A percentile compares a stretch with the other conserved stretches of the same genome.
Evolutionary conservation across 1,284 basidiomycete genomes (phyloP).

Genomic region (Sanguinoderma infundibulare): DNA sequence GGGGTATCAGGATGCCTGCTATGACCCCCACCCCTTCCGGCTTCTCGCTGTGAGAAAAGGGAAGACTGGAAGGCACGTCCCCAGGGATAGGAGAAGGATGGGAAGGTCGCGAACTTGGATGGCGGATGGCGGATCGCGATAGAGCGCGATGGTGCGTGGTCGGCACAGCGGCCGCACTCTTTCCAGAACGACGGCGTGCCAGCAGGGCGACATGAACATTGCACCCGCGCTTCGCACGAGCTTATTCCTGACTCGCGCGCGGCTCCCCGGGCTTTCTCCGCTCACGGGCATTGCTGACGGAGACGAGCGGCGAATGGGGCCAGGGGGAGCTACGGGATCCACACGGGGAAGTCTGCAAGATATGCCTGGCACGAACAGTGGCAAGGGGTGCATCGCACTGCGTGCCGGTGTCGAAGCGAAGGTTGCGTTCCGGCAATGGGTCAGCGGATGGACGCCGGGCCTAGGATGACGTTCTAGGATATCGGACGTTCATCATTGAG

Average conservation of each 20-base stretch:
- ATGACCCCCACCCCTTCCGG: not conserved
- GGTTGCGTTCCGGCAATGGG: constrained; percentile 8
- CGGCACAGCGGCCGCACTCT: not conserved
- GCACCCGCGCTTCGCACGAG: constrained; percentile 22
- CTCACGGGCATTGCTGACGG: not conserved
- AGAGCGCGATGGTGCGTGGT: not conserved
- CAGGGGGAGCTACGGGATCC: not conserved
- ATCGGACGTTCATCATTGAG: constrained; percentile 11
- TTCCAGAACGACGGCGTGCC: not conserved
- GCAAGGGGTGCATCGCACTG: not conserved
- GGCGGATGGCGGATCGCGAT: constrained; percentile 18
- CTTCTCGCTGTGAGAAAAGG: constrained; percentile 9
- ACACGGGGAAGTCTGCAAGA: not conserved
- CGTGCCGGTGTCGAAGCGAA: constrained; percentile 22
- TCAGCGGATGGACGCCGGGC: constrained; percentile 18
- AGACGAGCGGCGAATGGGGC: not conserved
- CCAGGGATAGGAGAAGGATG: not conserved
- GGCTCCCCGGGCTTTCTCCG: constrained; percentile 25
- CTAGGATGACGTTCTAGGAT: constrained; percentile 5
- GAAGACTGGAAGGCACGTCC: not conserved
- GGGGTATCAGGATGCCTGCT: constrained; percentile 12
- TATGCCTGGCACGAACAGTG: not conserved
- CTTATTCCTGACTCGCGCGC: constrained; percentile 23
- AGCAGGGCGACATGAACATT: not conserved
- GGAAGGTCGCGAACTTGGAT: constrained; percentile 1